Conservation (phyloP, 2,329 filamentous ascomycete genomes). For the Colletotrichum karsti region DNA sequence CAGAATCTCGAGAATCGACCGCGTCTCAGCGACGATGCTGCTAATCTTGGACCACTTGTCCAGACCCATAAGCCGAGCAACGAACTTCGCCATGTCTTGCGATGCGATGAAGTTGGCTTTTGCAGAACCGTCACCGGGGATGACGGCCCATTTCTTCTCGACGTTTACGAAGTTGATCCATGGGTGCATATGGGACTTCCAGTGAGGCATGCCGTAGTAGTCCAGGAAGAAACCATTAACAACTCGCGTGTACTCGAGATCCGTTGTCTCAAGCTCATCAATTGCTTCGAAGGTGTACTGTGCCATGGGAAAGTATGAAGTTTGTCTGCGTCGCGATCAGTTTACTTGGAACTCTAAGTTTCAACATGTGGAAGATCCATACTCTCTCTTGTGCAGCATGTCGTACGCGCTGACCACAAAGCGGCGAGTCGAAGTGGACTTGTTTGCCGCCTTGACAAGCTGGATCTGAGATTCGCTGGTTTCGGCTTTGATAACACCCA, state of each 20-base stretch:
- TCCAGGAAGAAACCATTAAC: constrained; percentile 37
- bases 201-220: constrained; percentile 37
- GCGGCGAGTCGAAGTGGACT: constrained; percentile 44
- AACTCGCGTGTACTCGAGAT: constrained; percentile 31
- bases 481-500: constrained; percentile 35
- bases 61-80: constrained; percentile 46
- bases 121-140: constrained; percentile 21
- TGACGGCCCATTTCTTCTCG: constrained; percentile 16
- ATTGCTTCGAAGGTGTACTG: constrained; percentile 34
- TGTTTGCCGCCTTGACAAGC: constrained; percentile 52
- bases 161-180: constrained; percentile 17
- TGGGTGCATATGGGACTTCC: constrained; percentile 40
- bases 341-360: not conserved
- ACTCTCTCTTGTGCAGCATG: constrained; percentile 34
- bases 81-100: constrained; percentile 36
- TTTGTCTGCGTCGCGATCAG: constrained; percentile 23
- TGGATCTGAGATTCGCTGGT: constrained; percentile 44
- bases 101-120: constrained; percentile 13
- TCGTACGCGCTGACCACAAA: constrained; percentile 54
- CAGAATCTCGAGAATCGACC: constrained; percentile 47
- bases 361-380: not conserved
- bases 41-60: constrained; percentile 47
- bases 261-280: constrained; percentile 9
- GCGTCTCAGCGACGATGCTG: constrained; percentile 41
- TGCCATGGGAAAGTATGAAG: constrained; percentile 30